Base-by-base conservation (phyloP, 2,329 filamentous ascomycete genomes). In the Diaporthe aspalathi region DNA sequence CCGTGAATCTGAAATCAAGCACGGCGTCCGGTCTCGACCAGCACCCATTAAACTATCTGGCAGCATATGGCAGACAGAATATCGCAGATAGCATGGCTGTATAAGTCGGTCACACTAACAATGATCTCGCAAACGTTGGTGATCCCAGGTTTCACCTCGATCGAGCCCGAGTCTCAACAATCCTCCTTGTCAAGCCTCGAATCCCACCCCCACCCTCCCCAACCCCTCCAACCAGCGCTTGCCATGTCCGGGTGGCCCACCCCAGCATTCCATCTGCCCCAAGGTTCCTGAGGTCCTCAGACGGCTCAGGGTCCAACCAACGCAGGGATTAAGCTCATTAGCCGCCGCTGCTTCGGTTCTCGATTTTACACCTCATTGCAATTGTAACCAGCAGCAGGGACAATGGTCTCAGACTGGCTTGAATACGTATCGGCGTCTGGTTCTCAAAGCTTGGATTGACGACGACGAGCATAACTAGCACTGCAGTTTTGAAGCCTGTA, bases 101-200 rank as follows among this genome's bases (percentile, higher is more conserved):
- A 5, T 35, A 17, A 27, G 8, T 7, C 9, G 27, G 40, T 47
- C 32, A 45, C 38, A 29, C 56, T 20, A 32, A 29, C 20, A 24
- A 16, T 47, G 57, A 4, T n/a, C n/a, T 12, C 14, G 57, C 57
- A 27, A 49, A 11, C 57, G 27, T 32, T 49, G 57, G 32, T 49
- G 43, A 32, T 63, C 57, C 22, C 29, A 43, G 47, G 57, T 63
- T 47, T 63, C 43, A 63, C 40, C 57, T 63, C 43, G 43, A 29
- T 49, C 57, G 43, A 63, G 57, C 57, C 47, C 43, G 27, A 63
- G 57, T 45, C 57, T 63, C 57, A 63, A 63, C 57, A 49, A 63
- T 35, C 57, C 57, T 47, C 27, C 22, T 38, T 40, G 32, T 62
- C 40, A 47, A 11, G 40, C 22, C 24, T 35, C 27, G 57, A 27